Evolutionary conservation across 2,329 filamentous ascomycete genomes (phyloP).

Genomic region (Periconia sp.): DNA sequence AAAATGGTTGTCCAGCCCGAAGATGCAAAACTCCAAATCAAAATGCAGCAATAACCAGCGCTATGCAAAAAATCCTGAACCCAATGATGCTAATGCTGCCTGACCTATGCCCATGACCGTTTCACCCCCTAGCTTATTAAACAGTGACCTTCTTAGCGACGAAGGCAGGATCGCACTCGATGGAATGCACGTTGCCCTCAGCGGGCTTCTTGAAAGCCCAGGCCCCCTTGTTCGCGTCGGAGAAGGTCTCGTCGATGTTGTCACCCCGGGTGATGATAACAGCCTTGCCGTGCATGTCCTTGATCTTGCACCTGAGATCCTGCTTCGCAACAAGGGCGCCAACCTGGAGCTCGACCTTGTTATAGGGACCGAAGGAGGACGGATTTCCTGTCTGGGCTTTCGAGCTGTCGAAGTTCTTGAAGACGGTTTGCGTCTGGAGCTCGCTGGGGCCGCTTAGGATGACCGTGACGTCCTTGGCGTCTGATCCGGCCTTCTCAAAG

Average conservation of each 20-base stretch:
- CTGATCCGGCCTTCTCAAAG: conserved; percentile 4
- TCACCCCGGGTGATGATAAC: conserved; percentile 10
- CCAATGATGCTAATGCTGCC: no score
- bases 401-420: not conserved
- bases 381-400: not conserved
- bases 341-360: conserved; percentile 9
- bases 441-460: conserved; percentile 1
- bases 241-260: conserved; percentile 17
- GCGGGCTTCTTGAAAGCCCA: no score
- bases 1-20: no score
- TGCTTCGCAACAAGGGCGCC: conserved; percentile 8
- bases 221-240: conserved; percentile 10
- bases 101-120: no score
- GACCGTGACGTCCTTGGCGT: not conserved
- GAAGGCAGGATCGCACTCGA: not conserved
- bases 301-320: conserved; percentile 12
- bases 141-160: not conserved
- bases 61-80: no score
- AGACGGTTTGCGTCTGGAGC: conserved; percentile 2
- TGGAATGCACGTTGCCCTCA: no score
- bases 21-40: no score
- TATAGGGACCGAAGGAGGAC: conserved; percentile 7
- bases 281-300: conserved; percentile 5
- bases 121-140: no score
- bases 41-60: no score